phyloP scores from a whole-genome alignment of 306 rosid species.

The Medicago arabica region DNA sequence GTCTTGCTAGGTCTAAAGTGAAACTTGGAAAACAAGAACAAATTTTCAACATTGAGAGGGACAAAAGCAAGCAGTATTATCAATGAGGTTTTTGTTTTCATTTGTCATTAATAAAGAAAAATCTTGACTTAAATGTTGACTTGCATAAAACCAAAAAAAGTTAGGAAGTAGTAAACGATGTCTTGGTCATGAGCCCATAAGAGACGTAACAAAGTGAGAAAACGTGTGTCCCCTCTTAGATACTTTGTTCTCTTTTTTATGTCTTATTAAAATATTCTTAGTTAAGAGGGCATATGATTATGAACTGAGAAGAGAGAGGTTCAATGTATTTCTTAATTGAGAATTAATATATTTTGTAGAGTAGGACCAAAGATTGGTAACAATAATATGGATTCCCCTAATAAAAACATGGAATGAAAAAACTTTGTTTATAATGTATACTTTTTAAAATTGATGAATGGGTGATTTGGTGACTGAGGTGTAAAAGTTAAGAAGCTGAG shows the following conservation, averaged over 20 bases:
- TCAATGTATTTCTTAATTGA: too few relatives aligned
- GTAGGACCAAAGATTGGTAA: conserved; percentile 12
- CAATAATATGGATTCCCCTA: not conserved
- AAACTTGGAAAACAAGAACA: conserved; percentile 2
- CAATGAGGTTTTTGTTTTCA: not conserved
- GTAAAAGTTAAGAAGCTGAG: too few relatives aligned
- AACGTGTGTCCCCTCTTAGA: conserved; percentile 42
- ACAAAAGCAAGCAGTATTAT: not conserved
- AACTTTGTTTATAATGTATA: not conserved
- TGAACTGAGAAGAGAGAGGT: not conserved
- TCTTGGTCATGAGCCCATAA: conserved; percentile 20
- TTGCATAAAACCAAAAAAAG: not conserved
- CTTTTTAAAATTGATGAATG: not conserved
- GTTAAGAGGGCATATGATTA: not conserved
- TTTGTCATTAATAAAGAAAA: not conserved
- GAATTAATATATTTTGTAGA: not conserved
- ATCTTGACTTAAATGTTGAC: conserved; percentile 30
- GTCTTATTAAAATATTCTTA: not conserved
- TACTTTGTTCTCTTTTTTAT: not conserved
- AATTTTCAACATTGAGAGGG: not conserved
- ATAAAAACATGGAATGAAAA: not conserved
- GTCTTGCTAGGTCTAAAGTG: not conserved
- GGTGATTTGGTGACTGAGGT: too few relatives aligned
- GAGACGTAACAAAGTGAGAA: conserved; percentile 45
- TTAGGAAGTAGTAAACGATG: not conserved